Conservation (phyloP, 805 yeast species). For the Ogataea parapolymorpha region DNA sequence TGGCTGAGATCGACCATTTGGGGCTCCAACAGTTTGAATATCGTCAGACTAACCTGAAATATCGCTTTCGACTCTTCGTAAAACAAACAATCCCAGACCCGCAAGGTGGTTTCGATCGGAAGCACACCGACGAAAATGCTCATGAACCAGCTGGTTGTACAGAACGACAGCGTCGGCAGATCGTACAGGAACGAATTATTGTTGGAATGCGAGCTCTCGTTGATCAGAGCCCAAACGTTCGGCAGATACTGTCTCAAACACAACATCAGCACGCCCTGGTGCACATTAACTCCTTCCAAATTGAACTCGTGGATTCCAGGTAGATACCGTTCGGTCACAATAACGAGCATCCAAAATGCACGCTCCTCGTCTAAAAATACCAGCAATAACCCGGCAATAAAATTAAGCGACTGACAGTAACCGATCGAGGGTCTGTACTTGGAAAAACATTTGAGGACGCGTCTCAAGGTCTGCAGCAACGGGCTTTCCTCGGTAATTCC, state of each 20-base stretch:
- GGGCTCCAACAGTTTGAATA: slow-evolving; percentile 73
- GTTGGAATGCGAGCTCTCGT: slow-evolving; percentile 22
- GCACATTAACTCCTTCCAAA: slow-evolving; percentile 90
- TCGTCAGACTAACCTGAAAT: slow-evolving; percentile 77
- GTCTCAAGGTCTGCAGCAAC: slow-evolving; percentile 65
- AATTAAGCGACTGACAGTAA: slow-evolving; percentile 93
- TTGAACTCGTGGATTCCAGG: slow-evolving; percentile 91
- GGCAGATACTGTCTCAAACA: slow-evolving; percentile 84
- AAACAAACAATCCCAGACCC: slow-evolving; percentile 95
- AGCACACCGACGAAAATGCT: slow-evolving; percentile 87
- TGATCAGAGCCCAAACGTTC: slow-evolving; percentile 61
- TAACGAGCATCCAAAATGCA: slow-evolving; percentile 94
- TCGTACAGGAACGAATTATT: slow-evolving; percentile 56
- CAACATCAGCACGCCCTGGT: slow-evolving; percentile 90
- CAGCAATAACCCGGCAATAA: slow-evolving; percentile 81
- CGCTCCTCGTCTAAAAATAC: slow-evolving; percentile 86
- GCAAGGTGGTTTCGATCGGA: slow-evolving; percentile 81
- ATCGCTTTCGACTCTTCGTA: slow-evolving; percentile 87
- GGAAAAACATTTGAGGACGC: slow-evolving; percentile 82
- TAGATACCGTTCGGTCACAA: slow-evolving; percentile 76
- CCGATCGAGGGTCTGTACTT: slow-evolving; percentile 86
- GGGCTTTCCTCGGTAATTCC: slow-evolving; percentile 49
- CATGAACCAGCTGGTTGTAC: slow-evolving; percentile 98
- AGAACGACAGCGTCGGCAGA: slow-evolving; percentile 86
- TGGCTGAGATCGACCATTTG: slow-evolving; percentile 39